Conservation (phyloP, 148 eudicot genomes). For the Talinum fruticosum region DNA sequence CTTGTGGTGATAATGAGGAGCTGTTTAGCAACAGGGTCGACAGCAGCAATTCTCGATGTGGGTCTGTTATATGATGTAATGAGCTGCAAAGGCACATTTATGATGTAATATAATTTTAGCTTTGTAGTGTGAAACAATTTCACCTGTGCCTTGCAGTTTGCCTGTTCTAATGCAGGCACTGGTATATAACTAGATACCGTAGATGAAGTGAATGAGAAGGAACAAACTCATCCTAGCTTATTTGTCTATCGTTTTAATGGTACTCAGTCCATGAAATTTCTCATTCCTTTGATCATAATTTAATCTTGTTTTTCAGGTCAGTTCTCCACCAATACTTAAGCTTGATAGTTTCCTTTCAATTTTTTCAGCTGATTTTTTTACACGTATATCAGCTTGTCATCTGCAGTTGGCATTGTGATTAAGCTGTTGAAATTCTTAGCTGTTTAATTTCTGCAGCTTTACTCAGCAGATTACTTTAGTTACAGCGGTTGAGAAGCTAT, state of each 20-base stretch:
- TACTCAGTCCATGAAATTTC: not conserved
- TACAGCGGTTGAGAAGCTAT: too few relatives aligned
- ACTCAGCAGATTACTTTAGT: too few relatives aligned
- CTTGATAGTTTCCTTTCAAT: not conserved
- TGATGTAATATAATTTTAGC: not conserved
- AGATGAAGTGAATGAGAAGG: not conserved
- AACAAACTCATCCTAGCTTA: not conserved
- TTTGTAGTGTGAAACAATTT: not conserved
- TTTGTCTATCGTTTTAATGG: not conserved
- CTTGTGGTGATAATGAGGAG: not conserved
- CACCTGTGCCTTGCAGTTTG: not conserved
- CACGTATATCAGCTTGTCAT: not conserved
- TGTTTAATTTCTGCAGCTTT: too few relatives aligned
- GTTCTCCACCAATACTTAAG: not conserved
- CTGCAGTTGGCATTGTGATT: not conserved
- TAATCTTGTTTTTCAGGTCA: not conserved
- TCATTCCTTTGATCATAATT: not conserved
- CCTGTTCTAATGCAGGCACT: too few relatives aligned
- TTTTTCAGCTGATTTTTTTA: not conserved
- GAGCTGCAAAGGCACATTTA: not conserved
- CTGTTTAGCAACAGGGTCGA: not conserved
- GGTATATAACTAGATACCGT: not conserved
- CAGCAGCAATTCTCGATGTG: too few relatives aligned
- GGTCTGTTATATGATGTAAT: too few relatives aligned
- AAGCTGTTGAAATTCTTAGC: not conserved